Base-by-base conservation (phyloP, 2,329 filamentous ascomycete species). In the Exophiala calicioides region DNA sequence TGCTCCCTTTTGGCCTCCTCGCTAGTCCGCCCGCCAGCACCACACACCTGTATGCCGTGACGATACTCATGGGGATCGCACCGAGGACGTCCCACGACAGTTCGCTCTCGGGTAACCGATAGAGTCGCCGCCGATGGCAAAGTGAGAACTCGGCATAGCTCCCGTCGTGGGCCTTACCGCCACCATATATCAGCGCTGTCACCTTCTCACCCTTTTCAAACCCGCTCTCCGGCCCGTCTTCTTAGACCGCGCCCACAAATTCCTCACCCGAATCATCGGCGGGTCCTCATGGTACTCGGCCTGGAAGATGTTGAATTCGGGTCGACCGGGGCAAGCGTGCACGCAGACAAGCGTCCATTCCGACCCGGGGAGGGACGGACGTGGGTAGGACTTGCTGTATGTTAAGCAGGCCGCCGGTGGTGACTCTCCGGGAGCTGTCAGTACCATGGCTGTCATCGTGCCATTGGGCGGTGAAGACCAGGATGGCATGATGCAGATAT, bases 401-500 rank as follows among this genome's bases (percentile, higher is more conserved):
- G 24, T 31, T 16, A 41, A 30, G 24, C 26, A 31, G 15, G 9
- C 26, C 10, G 3, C 3, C 5, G 38, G 15, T 10, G 38, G 24
- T 3, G 38, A n/a, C n/a, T n/a, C 27, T 3, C 24, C 24, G 13
- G 24, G 38, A 5, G 12, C n/a, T 3, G 38, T 23, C 15, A 41
- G 26, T 3, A 21, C 38, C 26, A 19, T 20, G n/a, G 38, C 38
- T 3, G 38, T n/a, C 38, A 41, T 41, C 24, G 38, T 41, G 26
- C 38, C 38, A 4, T 15, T 20, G 23, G 38, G 38, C 3, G 23
- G 19, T 24, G 31, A 31, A 16, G 38, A 20, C 38, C 38, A 41
- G 18, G 36, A 39, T 77, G 19, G 79, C 77, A 64, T 12, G 16
- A 27, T 37, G 9, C 18, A 19, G 34, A 12, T 8, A 15, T 33